Base-by-base conservation (phyloP, 306 rosid species). In the Erythrophleum fordii region DNA sequence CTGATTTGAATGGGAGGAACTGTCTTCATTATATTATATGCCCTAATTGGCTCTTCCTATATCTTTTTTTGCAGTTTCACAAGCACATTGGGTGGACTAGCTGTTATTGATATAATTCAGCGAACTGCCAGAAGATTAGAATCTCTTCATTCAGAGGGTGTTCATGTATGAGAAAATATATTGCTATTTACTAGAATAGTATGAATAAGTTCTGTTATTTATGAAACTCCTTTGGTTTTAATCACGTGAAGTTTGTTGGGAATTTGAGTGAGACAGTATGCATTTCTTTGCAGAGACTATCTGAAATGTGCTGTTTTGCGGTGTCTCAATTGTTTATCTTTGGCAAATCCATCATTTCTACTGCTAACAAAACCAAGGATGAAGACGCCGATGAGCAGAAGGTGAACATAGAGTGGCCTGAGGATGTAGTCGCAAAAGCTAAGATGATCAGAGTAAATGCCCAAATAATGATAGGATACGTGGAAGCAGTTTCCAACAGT, bases 121-220 rank as follows among this genome's bases (percentile, higher is more conserved):
- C 91, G 94, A 89, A 93, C 96, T 51, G 46, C 92, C 28, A 89
- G 94, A 84, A 85, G 98, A 88, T 59, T 95, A 76, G 99, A 95
- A 84, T 88, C 97, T 26, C 92, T 95, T 77, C 99, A 93, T 82
- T 95, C 98, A 0, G 97, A 93, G 93, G 99, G 99, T 35, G 92
- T 89, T 87, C 99, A 95, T 90, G 99, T 95, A 92, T 45, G 90
- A 6, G 29, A 53, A 69, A 52, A 82, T 84, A 44, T 61, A 73
- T 61, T 11, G 44, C 62, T 42, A 69, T 61, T 78, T 79, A 7
- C 31, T 11, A 26, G 28, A 77, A 39, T 79, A 71, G 22, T 71
- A 56, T 66, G 29, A 51, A 55, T 16, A 65, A 56, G 60, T 55
- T 39, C 39, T 29, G 4, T 70, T 52, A 46, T 69, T 55, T 23